Evolutionary conservation across 139 green algal species (phyloP).

Genomic region (Chlorella sp.): DNA sequence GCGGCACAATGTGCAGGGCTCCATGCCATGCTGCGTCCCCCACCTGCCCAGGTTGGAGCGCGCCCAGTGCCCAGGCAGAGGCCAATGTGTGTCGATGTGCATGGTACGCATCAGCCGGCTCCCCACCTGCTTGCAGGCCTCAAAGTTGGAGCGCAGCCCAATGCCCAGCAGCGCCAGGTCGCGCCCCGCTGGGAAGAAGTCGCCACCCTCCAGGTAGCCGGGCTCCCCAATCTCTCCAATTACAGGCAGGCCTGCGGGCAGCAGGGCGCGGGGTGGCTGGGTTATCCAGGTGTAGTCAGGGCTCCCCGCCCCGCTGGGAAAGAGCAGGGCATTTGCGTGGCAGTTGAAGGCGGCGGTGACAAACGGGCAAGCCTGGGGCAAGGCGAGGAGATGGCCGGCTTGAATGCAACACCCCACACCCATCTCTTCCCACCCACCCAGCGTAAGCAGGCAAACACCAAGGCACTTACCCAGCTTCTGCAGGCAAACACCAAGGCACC

Average conservation of each 20-base stretch:
- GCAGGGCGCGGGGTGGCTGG: no score
- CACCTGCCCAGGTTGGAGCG: no score
- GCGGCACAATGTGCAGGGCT: no score
- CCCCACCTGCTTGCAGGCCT: conserved; percentile 57
- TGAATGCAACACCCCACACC: no score
- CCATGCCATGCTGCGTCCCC: no score
- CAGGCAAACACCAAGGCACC: background rate
- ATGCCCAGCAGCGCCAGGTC: conserved; percentile 87
- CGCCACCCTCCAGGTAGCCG: conserved; percentile 93
- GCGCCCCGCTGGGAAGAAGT: conserved; percentile 87
- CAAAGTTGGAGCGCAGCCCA: conserved; percentile 91
- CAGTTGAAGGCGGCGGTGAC: background rate
- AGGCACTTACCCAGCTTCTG: background rate
- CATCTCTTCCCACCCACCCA: background rate
- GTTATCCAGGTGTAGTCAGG: no score
- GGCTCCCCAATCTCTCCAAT: conserved; percentile 75
- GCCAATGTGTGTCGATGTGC: conserved; percentile 22
- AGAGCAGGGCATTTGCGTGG: background rate
- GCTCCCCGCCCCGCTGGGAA: no score
- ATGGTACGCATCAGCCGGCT: background rate
- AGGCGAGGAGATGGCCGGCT: no score
- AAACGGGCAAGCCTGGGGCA: background rate
- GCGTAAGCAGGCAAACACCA: background rate
- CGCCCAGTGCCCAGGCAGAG: no score
- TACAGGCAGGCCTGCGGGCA: conserved; percentile 74